These are phyloP conservation scores for Leishmania guyanensis DNA, from an alignment of 208 protist genomes.

Conservation along the genomic window DNA sequence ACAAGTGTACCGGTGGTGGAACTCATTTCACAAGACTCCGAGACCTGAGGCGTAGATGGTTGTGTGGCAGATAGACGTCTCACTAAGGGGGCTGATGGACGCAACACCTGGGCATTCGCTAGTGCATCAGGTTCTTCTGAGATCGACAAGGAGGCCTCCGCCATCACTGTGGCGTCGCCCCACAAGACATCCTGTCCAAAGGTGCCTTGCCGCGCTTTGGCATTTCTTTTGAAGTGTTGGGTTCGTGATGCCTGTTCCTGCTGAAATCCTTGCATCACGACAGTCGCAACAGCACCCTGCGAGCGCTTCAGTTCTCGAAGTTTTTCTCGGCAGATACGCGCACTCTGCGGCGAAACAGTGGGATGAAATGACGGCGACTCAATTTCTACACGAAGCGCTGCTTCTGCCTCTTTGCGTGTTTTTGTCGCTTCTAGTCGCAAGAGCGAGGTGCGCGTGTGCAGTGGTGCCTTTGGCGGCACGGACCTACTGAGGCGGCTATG, in stretches of 20 bases:
- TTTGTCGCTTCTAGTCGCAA: conserved; percentile 17
- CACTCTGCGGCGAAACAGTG: conserved; percentile 13
- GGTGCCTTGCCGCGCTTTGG: not conserved
- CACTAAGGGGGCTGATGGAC: not conserved
- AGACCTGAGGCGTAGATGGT: not conserved
- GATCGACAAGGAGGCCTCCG: not conserved
- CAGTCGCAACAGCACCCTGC: too few relatives aligned
- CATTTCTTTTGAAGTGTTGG: not conserved
- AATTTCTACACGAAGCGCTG: conserved; percentile 4
- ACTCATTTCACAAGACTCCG: not conserved
- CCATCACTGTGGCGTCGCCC: not conserved
- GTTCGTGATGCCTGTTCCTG: not conserved
- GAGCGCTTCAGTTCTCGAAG: conserved; percentile 12
- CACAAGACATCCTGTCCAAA: not conserved
- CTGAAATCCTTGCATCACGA: not conserved
- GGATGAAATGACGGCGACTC: conserved; percentile 27
- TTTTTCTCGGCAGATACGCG: conserved; percentile 22
- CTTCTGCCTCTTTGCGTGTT: conserved; percentile 14
- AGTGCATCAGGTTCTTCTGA: not conserved
- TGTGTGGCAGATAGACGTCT: not conserved
- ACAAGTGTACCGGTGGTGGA: not conserved
- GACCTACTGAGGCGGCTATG: conserved; percentile 2
- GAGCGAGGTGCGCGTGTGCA: conserved; percentile 26
- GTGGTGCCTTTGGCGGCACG: not conserved
- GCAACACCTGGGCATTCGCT: not conserved